Conservation (phyloP, 1,284 basidiomycete genomes). For the Pisolithus thermaeus region DNA sequence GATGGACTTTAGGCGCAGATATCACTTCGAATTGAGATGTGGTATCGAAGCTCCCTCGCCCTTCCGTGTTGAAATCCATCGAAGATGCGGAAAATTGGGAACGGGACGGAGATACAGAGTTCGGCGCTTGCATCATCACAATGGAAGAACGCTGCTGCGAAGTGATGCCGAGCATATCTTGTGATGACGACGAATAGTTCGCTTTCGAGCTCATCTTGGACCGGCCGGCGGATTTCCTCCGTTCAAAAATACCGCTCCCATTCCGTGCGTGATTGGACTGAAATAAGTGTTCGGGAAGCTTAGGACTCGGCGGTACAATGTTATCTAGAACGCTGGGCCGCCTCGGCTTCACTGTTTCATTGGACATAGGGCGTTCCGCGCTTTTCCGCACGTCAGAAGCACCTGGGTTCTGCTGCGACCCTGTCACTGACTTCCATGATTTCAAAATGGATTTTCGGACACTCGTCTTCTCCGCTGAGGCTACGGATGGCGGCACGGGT, state of each 20-base stretch:
- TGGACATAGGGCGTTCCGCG: constrained; percentile 24
- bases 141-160: constrained; percentile 9
- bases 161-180: constrained; percentile 20
- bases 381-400: constrained; percentile 29
- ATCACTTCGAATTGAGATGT: constrained; percentile 24
- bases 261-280: constrained; percentile 29
- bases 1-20: constrained; percentile 16
- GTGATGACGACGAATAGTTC: constrained; percentile 24
- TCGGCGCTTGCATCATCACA: constrained; percentile 16
- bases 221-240: constrained; percentile 21
- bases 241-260: constrained; percentile 28
- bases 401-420: constrained; percentile 19
- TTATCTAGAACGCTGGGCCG: constrained; percentile 38
- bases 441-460: constrained; percentile 69
- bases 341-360: constrained; percentile 29
- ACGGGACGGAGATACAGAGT: constrained; percentile 26
- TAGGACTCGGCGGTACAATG: constrained; percentile 38
- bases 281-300: constrained; percentile 36
- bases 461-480: constrained; percentile 30
- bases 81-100: constrained; percentile 20
- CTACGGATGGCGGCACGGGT: constrained; percentile 11
- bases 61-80: constrained; percentile 30
- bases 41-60: constrained; percentile 23
- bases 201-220: constrained; percentile 16
- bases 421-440: constrained; percentile 43